phyloP scores from a whole-genome alignment of 257 asterid genomes.

The Lycium barbarum region DNA sequence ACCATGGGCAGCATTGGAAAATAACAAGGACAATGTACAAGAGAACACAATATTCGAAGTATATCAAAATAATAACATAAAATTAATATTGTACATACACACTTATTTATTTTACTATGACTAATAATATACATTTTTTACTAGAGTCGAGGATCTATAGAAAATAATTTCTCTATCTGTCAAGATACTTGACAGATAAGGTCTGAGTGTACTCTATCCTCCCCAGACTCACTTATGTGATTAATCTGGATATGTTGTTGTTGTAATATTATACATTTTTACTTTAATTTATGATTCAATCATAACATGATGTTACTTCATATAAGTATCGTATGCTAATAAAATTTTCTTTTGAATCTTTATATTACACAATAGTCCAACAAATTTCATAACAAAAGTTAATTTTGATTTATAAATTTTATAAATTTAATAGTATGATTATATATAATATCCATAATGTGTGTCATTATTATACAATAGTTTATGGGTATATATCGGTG shows the following conservation, averaged over 20 bases:
- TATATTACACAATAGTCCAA: not conserved
- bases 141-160: too few relatives aligned
- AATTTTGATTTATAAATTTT: not conserved
- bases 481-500: not conserved
- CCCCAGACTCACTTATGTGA: too few relatives aligned
- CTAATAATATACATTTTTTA: not conserved
- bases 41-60: not conserved
- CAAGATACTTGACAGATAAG: too few relatives aligned
- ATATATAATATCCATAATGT: too few relatives aligned
- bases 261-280: not conserved
- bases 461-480: not conserved
- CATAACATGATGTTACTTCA: not conserved
- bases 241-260: too few relatives aligned
- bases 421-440: not conserved
- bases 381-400: not conserved
- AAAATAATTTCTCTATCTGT: too few relatives aligned
- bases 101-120: not conserved
- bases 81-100: not conserved
- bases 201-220: too few relatives aligned
- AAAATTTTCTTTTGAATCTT: not conserved
- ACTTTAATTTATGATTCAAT: not conserved
- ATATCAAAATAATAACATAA: not conserved
- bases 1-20: slow-evolving; percentile 7
- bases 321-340: not conserved
- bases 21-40: not conserved